Percentiles rank a stretch among this genome's conserved stretches.
These are phyloP conservation scores for Aspergillus niger DNA, from an alignment of 2,329 filamentous ascomycete genomes.

Conservation along the genomic window DNA sequence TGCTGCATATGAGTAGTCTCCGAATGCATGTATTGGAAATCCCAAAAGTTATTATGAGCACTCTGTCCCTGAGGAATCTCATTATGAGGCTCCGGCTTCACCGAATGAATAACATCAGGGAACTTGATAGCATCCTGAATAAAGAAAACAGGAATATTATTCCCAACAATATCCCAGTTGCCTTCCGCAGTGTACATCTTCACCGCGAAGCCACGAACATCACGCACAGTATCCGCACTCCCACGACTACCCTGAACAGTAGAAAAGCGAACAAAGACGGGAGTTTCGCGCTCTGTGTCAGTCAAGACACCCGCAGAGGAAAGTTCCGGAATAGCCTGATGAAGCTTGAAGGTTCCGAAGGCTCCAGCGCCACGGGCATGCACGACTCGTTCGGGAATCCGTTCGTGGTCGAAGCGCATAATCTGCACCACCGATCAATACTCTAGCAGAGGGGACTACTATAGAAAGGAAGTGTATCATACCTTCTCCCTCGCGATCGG, in stretches of 20 bases:
- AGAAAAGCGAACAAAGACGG: slow-evolving; percentile 72
- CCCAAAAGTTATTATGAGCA: slow-evolving; percentile 56
- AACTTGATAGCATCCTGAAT: slow-evolving; percentile 47
- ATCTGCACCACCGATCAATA: slow-evolving; percentile 35
- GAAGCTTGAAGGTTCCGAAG: slow-evolving; percentile 67
- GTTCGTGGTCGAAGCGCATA: slow-evolving; percentile 72
- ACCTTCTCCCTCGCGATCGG: slow-evolving; percentile 73
- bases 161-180: slow-evolving; percentile 60
- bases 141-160: slow-evolving; percentile 47
- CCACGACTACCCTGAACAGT: slow-evolving; percentile 75
- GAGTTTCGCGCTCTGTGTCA: slow-evolving; percentile 66
- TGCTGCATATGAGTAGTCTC: slow-evolving; percentile 39
- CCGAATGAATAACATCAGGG: slow-evolving; percentile 44
- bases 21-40: slow-evolving; percentile 38
- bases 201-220: slow-evolving; percentile 77
- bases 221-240: slow-evolving; percentile 78
- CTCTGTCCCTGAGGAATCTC: slow-evolving; percentile 54
- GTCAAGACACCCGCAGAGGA: slow-evolving; percentile 66
- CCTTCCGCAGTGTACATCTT: slow-evolving; percentile 79
- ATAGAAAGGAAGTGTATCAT: slow-evolving; percentile 2
- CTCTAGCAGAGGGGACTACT: neutral
- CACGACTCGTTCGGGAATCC: slow-evolving; percentile 69
- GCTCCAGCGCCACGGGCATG: slow-evolving; percentile 67
- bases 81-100: slow-evolving; percentile 45
- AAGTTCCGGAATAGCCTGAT: slow-evolving; percentile 64